Base-by-base conservation (phyloP, 2,329 filamentous ascomycete species). In the Blastomyces silverae region DNA sequence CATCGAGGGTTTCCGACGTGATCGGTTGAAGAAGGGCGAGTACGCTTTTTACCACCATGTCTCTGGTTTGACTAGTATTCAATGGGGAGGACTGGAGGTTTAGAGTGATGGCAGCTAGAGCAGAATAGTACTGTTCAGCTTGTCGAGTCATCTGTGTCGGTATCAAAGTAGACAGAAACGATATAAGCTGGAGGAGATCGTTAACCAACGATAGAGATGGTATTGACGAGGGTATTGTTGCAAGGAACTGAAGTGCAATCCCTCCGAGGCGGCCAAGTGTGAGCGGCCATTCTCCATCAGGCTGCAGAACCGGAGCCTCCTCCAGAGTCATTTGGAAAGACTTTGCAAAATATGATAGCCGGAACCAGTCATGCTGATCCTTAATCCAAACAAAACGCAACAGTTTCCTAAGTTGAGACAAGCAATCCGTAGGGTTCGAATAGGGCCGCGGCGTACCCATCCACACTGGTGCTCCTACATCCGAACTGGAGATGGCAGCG, bases 371-470 rank as follows among this genome's bases (percentile, higher is more conserved):
- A 60, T 73, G 72, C 34, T 71, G 70, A 53, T 77, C 74, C 61
- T 72, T 81, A 15, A 89, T 74, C 62, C 84, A 82, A 66, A 90
- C 83, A 67, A 88, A 88, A 70, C 89, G 86, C 17, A 89, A 83
- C 37, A 91, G 77, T 37, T 90, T 80, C 81, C 87, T 88, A 50
- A 91, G 74, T 48, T 85, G 81, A 11, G 77, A 75, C 52, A 85
- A 69, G 64, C 79, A 77, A 55, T 76, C 72, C n/a, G 70, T 68
- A 28, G 73, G 71, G 25, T 73, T 73, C 34, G 67, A 65, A 70
- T 79, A 80, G 34, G 69, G 69, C 34, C 68, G 63, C n/a, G 72
- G 34, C 46, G 42, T 25, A 20, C 22, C 25, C 22, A 37, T 61
- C 46, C 46, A 64, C 34, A 64, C 61, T 56, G 71, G 37, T 71